Evolutionary conservation across 345 rosid species (phyloP).

Genomic region (Viola odorata): DNA sequence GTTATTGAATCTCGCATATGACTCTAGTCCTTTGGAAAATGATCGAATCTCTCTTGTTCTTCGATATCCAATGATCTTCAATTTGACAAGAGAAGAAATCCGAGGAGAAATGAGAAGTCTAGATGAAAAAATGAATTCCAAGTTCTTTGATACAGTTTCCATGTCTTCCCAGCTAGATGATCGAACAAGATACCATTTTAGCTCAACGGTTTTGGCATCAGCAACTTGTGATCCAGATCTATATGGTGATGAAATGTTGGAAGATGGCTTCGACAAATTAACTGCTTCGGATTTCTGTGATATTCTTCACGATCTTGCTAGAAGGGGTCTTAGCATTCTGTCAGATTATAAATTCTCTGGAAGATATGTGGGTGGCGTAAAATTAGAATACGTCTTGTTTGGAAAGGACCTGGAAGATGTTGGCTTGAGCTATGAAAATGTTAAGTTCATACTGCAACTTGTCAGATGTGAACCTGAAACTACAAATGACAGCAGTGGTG

Average conservation of each 20-base stretch:
- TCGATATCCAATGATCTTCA: slow-evolving; percentile 9
- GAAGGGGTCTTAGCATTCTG: background rate
- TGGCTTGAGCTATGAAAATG: background rate
- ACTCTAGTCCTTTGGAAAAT: background rate
- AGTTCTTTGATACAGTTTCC: slow-evolving; percentile 5
- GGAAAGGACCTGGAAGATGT: background rate
- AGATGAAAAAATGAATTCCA: background rate
- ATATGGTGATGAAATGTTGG: background rate
- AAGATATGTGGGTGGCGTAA: background rate
- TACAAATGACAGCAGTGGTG: background rate
- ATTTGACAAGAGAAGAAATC: slow-evolving; percentile 11
- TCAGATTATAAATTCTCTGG: slow-evolving; percentile 7
- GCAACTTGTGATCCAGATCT: slow-evolving; percentile 6
- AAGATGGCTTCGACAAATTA: background rate
- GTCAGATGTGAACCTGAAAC: slow-evolving; percentile 1
- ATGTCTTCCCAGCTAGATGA: slow-evolving; percentile 8
- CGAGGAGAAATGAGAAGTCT: slow-evolving; percentile 15
- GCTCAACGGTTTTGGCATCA: background rate
- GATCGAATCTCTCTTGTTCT: slow-evolving; percentile 12
- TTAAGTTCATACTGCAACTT: slow-evolving; percentile 3
- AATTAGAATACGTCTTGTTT: background rate
- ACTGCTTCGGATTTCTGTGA: background rate
- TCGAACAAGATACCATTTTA: slow-evolving; percentile 1
- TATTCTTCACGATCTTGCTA: background rate
- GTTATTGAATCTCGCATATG: background rate